These are phyloP conservation scores for Nakaseomyces bracarensis DNA, from an alignment of 1,139 yeast genomes.

Conservation along the genomic window DNA sequence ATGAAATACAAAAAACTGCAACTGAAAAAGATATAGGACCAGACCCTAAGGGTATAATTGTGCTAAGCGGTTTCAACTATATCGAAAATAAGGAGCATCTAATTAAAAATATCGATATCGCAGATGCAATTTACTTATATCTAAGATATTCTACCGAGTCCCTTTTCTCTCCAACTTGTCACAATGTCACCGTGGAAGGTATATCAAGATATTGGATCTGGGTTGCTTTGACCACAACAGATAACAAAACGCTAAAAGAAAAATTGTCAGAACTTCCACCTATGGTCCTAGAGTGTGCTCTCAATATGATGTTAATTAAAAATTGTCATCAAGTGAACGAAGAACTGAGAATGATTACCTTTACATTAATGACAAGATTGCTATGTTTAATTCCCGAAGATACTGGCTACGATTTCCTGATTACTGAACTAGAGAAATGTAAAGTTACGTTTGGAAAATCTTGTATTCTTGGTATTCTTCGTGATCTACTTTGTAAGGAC, in stretches of 20 bases:
- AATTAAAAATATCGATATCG: constrained; percentile 17
- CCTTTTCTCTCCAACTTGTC: constrained; percentile 25
- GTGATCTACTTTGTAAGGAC: constrained; percentile 43
- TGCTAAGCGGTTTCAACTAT: constrained; percentile 30
- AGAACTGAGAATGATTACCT: constrained; percentile 26
- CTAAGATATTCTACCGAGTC: constrained; percentile 34
- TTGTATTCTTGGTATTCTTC: constrained; percentile 57
- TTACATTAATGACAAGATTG: constrained; percentile 49
- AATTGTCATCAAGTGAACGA: constrained; percentile 31
- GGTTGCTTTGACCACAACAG: constrained; percentile 32
- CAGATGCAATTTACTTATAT: constrained; percentile 30
- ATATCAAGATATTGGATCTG: constrained; percentile 40
- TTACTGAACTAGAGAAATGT: constrained; percentile 57
- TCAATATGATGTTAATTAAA: constrained; percentile 39
- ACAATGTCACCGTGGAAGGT: constrained; percentile 34
- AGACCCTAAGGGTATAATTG: constrained; percentile 31
- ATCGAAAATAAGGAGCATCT: constrained; percentile 20
- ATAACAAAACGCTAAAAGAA: constrained; percentile 27
- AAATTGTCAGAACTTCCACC: constrained; percentile 26
- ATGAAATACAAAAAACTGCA: constrained; percentile 27
- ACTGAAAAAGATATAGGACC: constrained; percentile 28
- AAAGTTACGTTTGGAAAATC: constrained; percentile 57
- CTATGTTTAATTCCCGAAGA: constrained; percentile 51
- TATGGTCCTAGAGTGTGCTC: constrained; percentile 34
- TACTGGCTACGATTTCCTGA: constrained; percentile 49